Conservation (phyloP, 2,329 filamentous ascomycete genomes). For the Knufia fluminis region DNA sequence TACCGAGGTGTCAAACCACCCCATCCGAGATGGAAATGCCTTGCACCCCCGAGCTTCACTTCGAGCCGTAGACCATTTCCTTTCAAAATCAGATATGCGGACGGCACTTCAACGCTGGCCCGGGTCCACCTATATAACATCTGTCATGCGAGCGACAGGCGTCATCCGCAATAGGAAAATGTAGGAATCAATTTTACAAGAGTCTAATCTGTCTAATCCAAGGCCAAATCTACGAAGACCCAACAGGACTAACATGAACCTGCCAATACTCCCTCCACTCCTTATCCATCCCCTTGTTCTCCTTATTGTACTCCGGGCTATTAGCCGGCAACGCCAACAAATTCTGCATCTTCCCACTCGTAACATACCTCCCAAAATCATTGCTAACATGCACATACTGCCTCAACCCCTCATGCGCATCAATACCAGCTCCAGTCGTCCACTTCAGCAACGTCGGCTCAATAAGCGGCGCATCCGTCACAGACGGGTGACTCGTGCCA, state of each 20-base stretch:
- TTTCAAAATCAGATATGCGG: too few relatives aligned
- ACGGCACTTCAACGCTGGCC: too few relatives aligned
- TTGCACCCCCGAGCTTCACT: too few relatives aligned
- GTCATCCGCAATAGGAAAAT: too few relatives aligned
- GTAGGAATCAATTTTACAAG: too few relatives aligned
- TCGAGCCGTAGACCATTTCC: too few relatives aligned
- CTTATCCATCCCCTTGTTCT: conserved; percentile 1
- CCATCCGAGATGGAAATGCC: too few relatives aligned
- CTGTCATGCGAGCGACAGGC: too few relatives aligned
- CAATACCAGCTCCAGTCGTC: conserved; percentile 53
- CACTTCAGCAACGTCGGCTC: conserved; percentile 52
- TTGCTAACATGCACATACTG: conserved; percentile 53
- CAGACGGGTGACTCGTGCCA: conserved; percentile 52
- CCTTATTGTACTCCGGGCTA: conserved; percentile 19
- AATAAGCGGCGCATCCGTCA: conserved; percentile 58
- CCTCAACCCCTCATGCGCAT: conserved; percentile 46
- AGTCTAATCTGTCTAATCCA: too few relatives aligned
- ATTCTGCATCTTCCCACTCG: conserved; percentile 34
- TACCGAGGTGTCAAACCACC: too few relatives aligned
- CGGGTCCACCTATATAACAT: too few relatives aligned
- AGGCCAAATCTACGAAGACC: too few relatives aligned
- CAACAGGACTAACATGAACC: conserved; percentile 14
- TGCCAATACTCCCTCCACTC: conserved; percentile 12
- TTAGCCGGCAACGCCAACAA: conserved; percentile 43
- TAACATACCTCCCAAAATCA: conserved; percentile 47